These are phyloP conservation scores for Mycena indigotica DNA, from an alignment of 768 basidiomycete species.

Conservation along the genomic window DNA sequence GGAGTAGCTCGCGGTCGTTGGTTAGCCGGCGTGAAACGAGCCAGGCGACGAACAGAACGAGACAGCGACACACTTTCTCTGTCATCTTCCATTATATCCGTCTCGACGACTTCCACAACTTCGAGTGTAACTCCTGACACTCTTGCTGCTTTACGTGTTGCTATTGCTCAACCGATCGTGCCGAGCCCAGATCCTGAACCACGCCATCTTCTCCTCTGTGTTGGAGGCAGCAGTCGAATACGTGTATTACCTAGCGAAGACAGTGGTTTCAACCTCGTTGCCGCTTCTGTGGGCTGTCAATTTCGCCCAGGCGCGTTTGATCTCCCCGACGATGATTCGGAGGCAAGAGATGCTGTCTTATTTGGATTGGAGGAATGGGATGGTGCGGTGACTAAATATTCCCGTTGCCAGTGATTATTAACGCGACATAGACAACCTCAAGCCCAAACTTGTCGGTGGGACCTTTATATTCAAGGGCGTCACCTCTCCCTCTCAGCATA, in stretches of 20 bases:
- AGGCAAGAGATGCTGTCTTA: constrained; percentile 38
- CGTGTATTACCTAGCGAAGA: constrained; percentile 37
- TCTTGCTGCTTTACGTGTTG: constrained; percentile 28
- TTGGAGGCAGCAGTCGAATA: constrained; percentile 34
- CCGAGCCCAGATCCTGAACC: constrained; percentile 29
- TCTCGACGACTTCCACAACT: constrained; percentile 4
- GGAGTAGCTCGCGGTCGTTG: constrained; percentile 45
- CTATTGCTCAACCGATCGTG: constrained; percentile 28
- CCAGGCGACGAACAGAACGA: constrained; percentile 27
- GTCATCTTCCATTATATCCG: neutral
- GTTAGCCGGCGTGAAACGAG: constrained; percentile 47
- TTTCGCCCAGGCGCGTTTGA: constrained; percentile 46
- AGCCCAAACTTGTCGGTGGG: constrained; percentile 55
- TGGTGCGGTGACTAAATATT: constrained; percentile 35
- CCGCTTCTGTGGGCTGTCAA: constrained; percentile 43
- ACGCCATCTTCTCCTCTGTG: constrained; percentile 56
- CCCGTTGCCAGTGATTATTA: neutral
- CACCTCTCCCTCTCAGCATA: constrained; percentile 44
- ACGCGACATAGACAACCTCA: constrained; percentile 23
- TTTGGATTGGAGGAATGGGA: constrained; percentile 57
- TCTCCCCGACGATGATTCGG: constrained; percentile 35
- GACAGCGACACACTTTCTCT: neutral
- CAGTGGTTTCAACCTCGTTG: constrained; percentile 42
- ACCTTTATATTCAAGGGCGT: constrained; percentile 59
- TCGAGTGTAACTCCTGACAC: constrained; percentile 16